Conservation (phyloP, 345 rosid species). For the Gossypium sturtianum region DNA sequence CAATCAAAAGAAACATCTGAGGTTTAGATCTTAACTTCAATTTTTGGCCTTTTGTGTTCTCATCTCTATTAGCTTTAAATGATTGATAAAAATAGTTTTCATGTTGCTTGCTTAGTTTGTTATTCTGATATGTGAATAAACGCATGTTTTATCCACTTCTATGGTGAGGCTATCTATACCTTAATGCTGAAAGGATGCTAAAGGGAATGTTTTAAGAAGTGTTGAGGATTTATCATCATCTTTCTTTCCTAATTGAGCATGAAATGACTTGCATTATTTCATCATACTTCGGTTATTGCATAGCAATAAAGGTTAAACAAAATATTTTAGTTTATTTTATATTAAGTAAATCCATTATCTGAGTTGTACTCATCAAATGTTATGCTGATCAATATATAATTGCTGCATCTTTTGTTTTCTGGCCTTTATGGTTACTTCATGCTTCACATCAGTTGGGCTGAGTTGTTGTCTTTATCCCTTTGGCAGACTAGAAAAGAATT, state of each 20-base stretch:
- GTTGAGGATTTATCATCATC: background rate
- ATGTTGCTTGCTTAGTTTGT: background rate
- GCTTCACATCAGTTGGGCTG: background rate
- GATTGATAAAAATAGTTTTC: background rate
- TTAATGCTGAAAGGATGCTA: background rate
- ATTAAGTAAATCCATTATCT: background rate
- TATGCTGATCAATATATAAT: background rate
- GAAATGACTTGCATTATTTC: background rate
- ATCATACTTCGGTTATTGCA: background rate
- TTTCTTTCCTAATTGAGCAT: background rate
- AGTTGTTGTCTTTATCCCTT: background rate
- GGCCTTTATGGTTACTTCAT: background rate
- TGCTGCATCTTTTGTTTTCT: background rate
- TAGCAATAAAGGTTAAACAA: background rate
- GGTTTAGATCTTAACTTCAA: conserved; percentile 34
- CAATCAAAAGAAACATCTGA: conserved; percentile 40
- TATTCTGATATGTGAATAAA: background rate
- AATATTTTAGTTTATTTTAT: background rate
- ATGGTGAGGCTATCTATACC: background rate
- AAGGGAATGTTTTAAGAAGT: background rate
- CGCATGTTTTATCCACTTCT: background rate
- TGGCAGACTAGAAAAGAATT: conserved; percentile 71
- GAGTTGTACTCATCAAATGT: background rate
- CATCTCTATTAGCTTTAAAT: background rate
- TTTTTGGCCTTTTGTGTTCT: background rate